Base-by-base conservation (phyloP, 805 yeast species). In the Candida nitratophila region DNA sequence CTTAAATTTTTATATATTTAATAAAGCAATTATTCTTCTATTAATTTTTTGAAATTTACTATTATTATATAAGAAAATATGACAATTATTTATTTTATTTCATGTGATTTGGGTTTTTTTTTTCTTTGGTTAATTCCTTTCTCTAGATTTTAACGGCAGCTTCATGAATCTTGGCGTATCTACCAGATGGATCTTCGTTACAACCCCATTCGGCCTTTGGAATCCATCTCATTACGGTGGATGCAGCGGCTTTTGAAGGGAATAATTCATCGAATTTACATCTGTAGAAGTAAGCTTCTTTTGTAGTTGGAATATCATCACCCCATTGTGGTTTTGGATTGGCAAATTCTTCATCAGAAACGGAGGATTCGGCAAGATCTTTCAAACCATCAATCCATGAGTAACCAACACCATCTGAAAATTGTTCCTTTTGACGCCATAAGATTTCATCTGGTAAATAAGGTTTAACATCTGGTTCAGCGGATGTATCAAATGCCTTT, bases 191-290 rank as follows among this genome's bases (percentile, higher is more conserved):
- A 69, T 93, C 99, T 59, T 83, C 96, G 61, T 90, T 89, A 72
- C 99, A 93, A 54, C 99, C 99, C 99, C 99, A 93, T 68, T 93
- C 99, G 50, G 98, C 98, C 77, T 93, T 93, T 65, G 99, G 99
- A 69, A 93, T 71, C 99, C 99, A 93, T 77, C 99, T 85, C 97
- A 87, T 89, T 48, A 93, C 99, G 17, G 99, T 93, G 35, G 81
- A 71, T 47, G 96, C 97, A 52, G 95, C 99, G 53, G 96, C 93
- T 68, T 81, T 75, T 57, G 83, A 81, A 49, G 90, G 86, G 85
- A 89, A 93, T 57, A 87, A 70, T 59, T 86, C 95, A 69, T 93
- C 99, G 59, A 93, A 93, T 77, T 89, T 86, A 63, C 84, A 76
- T 78, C 99, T 84, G 79, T 93, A 93, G 95, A 96, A 93, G 79